These are phyloP conservation scores for Candida michaelii DNA, from an alignment of 805 yeast species.

Conservation along the genomic window DNA sequence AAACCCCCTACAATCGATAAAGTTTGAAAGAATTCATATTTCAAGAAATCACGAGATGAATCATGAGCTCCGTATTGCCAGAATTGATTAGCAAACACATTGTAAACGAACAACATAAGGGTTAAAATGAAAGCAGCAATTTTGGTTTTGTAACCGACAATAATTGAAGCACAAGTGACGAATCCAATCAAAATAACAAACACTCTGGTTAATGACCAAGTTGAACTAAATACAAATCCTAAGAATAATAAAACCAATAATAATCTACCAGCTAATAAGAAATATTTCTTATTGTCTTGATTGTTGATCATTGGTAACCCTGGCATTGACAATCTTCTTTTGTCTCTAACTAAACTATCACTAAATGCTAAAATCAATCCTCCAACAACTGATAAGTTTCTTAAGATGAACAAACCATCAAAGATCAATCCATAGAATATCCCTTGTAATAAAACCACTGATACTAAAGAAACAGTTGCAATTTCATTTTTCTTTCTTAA, in stretches of 20 bases:
- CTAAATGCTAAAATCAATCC: conserved; percentile 85
- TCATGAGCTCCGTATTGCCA: conserved; percentile 76
- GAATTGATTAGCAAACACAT: conserved; percentile 79
- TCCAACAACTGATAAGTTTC: conserved; percentile 89
- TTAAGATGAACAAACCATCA: conserved; percentile 76
- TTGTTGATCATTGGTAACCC: conserved; percentile 73
- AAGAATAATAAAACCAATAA: conserved; percentile 80
- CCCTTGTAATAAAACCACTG: conserved; percentile 80
- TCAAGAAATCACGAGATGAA: conserved; percentile 81
- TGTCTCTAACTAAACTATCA: conserved; percentile 80
- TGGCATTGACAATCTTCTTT: conserved; percentile 63
- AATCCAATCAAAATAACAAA: conserved; percentile 70
- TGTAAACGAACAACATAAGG: conserved; percentile 69
- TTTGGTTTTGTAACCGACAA: conserved; percentile 90
- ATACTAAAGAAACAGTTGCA: conserved; percentile 68
- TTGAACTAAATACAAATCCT: conserved; percentile 76
- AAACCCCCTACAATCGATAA: conserved; percentile 94
- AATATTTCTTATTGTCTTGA: conserved; percentile 75
- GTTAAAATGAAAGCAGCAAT: conserved; percentile 76
- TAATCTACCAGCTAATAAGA: conserved; percentile 83
- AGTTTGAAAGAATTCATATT: conserved; percentile 93
- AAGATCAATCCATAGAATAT: conserved; percentile 82
- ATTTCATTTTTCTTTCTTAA: conserved; percentile 64
- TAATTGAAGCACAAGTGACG: conserved; percentile 70
- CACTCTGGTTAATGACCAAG: conserved; percentile 67